Conservation (phyloP, 768 basidiomycete genomes). For the Leccinum longicurvipes region DNA sequence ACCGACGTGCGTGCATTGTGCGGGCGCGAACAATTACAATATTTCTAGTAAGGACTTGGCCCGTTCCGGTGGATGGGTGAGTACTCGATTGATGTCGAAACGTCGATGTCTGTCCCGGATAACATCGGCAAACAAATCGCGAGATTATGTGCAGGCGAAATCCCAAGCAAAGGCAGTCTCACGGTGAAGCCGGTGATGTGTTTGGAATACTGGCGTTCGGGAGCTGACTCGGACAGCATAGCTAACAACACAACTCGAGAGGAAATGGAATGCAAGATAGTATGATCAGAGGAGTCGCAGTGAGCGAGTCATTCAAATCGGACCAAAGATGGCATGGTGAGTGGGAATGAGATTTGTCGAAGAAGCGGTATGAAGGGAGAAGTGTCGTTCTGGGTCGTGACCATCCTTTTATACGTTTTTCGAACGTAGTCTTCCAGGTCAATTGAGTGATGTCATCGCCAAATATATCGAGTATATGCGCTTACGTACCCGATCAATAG, state of each 20-base stretch:
- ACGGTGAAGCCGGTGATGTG: not conserved
- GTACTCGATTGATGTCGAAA: not conserved
- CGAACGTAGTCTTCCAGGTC: not conserved
- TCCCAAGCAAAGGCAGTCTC: not conserved
- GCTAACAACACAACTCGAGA: not conserved
- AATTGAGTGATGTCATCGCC: slow-evolving; percentile 1
- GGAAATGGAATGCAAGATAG: not conserved
- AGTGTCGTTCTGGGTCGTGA: not conserved
- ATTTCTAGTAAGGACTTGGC: too few relatives aligned
- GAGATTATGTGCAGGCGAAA: not conserved
- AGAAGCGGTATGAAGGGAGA: not conserved
- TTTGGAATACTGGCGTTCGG: not conserved
- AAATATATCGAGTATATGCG: not conserved
- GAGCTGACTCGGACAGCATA: not conserved
- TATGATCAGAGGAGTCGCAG: not conserved
- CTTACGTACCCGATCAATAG: not conserved
- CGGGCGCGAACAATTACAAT: not conserved
- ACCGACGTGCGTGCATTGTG: not conserved
- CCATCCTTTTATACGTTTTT: not conserved
- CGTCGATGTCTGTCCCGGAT: not conserved
- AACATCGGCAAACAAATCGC: too few relatives aligned
- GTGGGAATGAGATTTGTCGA: not conserved
- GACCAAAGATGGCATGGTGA: not conserved
- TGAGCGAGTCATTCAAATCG: too few relatives aligned
- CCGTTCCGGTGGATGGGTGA: too few relatives aligned